Percentiles rank a stretch among this genome's conserved stretches.
Evolutionary conservation across 2,329 filamentous ascomycete species (phyloP).

Genomic region (Lachnellula arida): DNA sequence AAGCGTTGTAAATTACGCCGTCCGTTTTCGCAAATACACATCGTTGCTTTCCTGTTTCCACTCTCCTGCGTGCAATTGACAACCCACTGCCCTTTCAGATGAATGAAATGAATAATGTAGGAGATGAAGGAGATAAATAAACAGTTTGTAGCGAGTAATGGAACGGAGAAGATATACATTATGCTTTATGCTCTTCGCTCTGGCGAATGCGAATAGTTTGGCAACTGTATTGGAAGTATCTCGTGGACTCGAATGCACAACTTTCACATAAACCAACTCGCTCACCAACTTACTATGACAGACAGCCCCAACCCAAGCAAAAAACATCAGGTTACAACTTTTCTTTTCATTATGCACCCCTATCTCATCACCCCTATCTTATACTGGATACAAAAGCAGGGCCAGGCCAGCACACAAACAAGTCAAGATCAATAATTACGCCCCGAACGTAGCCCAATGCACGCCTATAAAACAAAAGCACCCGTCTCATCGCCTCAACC

Average conservation of each 20-base stretch:
- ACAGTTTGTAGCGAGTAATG: no score
- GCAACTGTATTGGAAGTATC: no score
- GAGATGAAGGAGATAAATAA: no score
- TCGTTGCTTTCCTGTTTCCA: background rate
- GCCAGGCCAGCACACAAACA: background rate
- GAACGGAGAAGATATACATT: no score
- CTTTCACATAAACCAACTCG: no score
- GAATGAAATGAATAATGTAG: no score
- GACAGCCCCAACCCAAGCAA: background rate
- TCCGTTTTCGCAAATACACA: background rate
- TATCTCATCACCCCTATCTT: background rate
- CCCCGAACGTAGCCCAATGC: background rate
- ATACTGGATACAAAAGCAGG: background rate
- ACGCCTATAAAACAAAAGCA: background rate
- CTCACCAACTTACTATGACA: background rate
- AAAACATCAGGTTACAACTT: background rate
- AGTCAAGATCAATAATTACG: background rate
- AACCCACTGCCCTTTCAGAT: no score
- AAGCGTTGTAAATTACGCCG: background rate
- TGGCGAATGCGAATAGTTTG: no score
- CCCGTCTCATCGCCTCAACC: background rate
- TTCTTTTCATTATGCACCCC: background rate
- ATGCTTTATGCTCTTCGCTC: no score
- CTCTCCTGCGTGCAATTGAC: no score
- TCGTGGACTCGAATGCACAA: no score